Evolutionary conservation across 1,139 yeast species (phyloP), one percentile per base, ranked within the genome.

Genomic region (Suhomyces terraborum): DNA sequence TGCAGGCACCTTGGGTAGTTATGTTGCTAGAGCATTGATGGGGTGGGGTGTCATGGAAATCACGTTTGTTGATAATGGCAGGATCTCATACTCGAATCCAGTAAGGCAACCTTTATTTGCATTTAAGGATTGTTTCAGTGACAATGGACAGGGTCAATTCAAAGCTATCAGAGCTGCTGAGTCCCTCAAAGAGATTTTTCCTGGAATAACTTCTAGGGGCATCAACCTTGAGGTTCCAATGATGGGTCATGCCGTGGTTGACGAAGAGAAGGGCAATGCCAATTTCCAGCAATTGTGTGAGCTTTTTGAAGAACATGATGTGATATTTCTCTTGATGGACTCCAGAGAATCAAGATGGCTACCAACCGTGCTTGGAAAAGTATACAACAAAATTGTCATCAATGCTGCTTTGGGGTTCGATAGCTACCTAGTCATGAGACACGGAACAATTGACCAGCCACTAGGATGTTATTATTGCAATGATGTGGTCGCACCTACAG

Each of bases 321-420:
- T 77, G 0, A 61, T 91, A 0, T 93, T 84, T 52, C 63, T 94
- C 26, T 67, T 91, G 33, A 88, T 91, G 85, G 99, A 93, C 59
- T 88, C 97, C 4, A 73, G 99, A 40, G 99, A 93, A 58, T 80
- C 96, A 1, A 72, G 99, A 49, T 93, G 99, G 99, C 70, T 93
- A 8, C 98, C 99, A 0, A 86, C 98, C 0, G 80, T 91, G 1
- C 65, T 93, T 34, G 88, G 89, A 1, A 70, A 79, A 35, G 81
- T 83, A 1, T 67, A 75, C 55, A 61, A 73, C 38, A 93, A 93
- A 60, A 69, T 80, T 7, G 95, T 89, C 0, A 77, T 93, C 32
- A 93, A 91, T 61, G 95, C 95, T 0, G 98, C 98, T 0, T 68
- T 93, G 28, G 99, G 99, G 0, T 94, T 89, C 66, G 98, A 93